Evolutionary conservation across 306 rosid genomes (phyloP).

Genomic region (Spatholobus suberectus): DNA sequence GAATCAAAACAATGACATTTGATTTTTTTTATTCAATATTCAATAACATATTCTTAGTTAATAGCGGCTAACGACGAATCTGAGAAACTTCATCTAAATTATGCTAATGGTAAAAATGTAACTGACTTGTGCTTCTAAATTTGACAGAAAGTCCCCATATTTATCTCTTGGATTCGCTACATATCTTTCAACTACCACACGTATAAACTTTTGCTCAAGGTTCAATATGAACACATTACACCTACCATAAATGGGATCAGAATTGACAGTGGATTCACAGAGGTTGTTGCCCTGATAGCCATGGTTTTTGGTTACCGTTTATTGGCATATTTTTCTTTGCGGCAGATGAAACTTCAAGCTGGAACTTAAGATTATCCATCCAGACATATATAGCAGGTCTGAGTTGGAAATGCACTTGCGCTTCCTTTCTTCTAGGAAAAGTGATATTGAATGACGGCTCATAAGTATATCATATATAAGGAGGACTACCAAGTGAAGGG

Average conservation of each 20-base stretch:
- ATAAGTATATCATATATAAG: background rate
- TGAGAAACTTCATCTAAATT: background rate
- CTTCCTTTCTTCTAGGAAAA: background rate
- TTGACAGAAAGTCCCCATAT: conserved; percentile 82
- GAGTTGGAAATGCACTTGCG: background rate
- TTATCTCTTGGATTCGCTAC: conserved; percentile 88
- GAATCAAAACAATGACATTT: background rate
- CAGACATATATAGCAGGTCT: background rate
- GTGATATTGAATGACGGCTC: conserved; percentile 11
- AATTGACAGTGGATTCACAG: conserved; percentile 65
- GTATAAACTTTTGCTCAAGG: conserved; percentile 85
- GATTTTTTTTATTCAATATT: background rate
- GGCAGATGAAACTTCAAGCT: conserved; percentile 68
- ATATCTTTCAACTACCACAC: conserved; percentile 97
- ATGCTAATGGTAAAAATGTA: background rate
- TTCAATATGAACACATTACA: conserved; percentile 68
- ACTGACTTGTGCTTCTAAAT: conserved; percentile 28
- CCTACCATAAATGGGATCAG: conserved; percentile 62
- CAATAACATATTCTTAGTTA: background rate
- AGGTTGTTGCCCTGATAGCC: conserved; percentile 71
- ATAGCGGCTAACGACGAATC: background rate
- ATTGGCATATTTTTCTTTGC: conserved; percentile 84
- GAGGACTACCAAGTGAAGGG: background rate
- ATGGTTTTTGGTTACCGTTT: conserved; percentile 96
- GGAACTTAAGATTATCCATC: conserved; percentile 30